Evolutionary conservation across 441 rosid genomes (phyloP).

Genomic region (Eruca vesicaria): DNA sequence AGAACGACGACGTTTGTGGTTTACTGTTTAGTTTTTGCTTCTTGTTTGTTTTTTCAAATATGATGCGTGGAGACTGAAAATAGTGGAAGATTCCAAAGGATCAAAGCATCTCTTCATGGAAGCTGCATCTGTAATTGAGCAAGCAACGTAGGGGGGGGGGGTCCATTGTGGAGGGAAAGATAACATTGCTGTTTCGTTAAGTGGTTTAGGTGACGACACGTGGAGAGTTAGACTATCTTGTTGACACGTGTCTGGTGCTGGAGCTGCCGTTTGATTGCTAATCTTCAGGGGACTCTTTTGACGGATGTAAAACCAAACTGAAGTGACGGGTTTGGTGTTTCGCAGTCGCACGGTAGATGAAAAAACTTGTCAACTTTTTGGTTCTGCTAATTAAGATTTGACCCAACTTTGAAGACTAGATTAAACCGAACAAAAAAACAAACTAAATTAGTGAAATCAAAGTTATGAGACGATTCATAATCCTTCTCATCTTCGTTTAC

Average conservation of each 20-base stretch:
- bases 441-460: neutral
- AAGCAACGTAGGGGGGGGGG: conserved; percentile 40
- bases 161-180: conserved; percentile 33
- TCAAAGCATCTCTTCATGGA: conserved; percentile 58
- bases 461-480: neutral
- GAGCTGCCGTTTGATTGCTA: conserved; percentile 13
- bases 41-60: neutral
- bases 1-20: conserved; percentile 21
- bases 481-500: neutral
- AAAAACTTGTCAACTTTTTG: conserved; percentile 27
- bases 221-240: conserved; percentile 8
- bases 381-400: neutral
- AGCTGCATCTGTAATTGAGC: conserved; percentile 26
- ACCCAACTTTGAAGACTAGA: neutral
- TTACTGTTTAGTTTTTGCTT: neutral
- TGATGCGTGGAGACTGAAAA: conserved; percentile 28
- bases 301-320: neutral
- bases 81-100: conserved; percentile 71
- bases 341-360: conserved; percentile 27
- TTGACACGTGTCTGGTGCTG: conserved; percentile 25
- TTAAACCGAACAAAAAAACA: neutral
- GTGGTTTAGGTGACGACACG: conserved; percentile 27
- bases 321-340: conserved; percentile 8
- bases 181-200: conserved; percentile 23
- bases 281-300: neutral